Evolutionary conservation across 306 rosid species (phyloP).

Genomic region (Castanea crenata): DNA sequence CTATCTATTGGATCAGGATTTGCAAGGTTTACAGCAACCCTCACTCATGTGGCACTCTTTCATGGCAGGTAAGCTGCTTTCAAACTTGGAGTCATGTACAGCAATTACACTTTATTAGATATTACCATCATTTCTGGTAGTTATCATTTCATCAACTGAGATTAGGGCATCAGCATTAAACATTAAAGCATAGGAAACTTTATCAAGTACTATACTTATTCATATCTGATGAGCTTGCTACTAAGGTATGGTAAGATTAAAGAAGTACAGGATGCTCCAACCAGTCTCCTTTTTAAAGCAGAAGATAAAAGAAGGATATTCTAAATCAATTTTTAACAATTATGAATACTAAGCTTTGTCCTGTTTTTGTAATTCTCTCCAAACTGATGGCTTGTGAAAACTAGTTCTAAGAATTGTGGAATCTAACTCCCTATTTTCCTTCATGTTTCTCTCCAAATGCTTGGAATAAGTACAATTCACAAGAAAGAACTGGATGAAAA

Average conservation of each 20-base stretch:
- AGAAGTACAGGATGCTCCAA: background rate
- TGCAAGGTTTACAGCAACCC: constrained; percentile 90
- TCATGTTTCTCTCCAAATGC: background rate
- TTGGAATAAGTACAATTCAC: background rate
- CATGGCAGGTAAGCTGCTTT: constrained; percentile 67
- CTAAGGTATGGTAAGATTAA: background rate
- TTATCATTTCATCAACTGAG: background rate
- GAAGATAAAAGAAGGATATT: background rate
- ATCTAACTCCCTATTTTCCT: background rate
- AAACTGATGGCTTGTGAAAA: background rate
- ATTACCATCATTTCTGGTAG: background rate
- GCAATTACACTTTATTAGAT: background rate
- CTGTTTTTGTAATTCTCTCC: too few species aligned
- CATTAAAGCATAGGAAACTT: background rate
- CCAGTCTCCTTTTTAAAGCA: background rate
- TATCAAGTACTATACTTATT: background rate
- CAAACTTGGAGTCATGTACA: background rate
- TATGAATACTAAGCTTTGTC: too few species aligned
- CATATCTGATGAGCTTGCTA: constrained; percentile 2
- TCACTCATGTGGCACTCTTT: constrained; percentile 89
- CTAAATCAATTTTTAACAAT: too few species aligned
- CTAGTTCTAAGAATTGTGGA: background rate
- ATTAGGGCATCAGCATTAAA: background rate
- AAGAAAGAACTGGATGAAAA: background rate
- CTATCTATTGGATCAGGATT: constrained; percentile 94